Conservation (phyloP, 306 rosid species). For the Morella rubra region DNA sequence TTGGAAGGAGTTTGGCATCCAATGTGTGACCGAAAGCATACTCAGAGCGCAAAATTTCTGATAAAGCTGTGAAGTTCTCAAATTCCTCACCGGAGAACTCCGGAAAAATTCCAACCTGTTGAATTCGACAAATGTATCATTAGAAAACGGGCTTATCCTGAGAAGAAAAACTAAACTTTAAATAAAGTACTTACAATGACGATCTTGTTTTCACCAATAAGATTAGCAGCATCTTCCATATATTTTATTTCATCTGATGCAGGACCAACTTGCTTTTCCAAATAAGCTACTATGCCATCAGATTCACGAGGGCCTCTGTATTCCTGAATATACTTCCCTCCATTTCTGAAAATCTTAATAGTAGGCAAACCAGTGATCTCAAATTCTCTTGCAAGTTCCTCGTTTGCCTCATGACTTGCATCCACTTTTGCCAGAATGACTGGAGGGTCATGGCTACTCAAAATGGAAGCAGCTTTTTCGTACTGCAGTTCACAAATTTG, state of each 20-base stretch:
- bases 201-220: constrained; percentile 60
- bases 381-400: constrained; percentile 49
- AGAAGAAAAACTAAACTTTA: constrained; percentile 2
- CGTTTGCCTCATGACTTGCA: constrained; percentile 65
- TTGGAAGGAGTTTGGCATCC: constrained; percentile 80
- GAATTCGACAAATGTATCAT: constrained; percentile 9
- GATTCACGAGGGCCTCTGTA: constrained; percentile 87
- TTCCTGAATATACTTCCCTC: constrained; percentile 75
- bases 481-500: constrained; percentile 41
- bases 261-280: constrained; percentile 82
- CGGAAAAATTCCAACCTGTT: constrained; percentile 80
- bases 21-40: constrained; percentile 75
- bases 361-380: constrained; percentile 74
- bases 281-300: constrained; percentile 72
- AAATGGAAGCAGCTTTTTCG: constrained; percentile 78
- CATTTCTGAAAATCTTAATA: constrained; percentile 73
- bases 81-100: constrained; percentile 80
- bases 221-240: constrained; percentile 52
- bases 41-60: constrained; percentile 85
- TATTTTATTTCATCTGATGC: constrained; percentile 69
- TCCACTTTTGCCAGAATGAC: constrained; percentile 77
- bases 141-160: not conserved
- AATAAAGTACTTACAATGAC: constrained; percentile 55
- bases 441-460: constrained; percentile 71
- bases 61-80: constrained; percentile 50